These are phyloP conservation scores for Beverwykella pulmonaria DNA, from an alignment of 495 filamentous ascomycete species.

Conservation along the genomic window DNA sequence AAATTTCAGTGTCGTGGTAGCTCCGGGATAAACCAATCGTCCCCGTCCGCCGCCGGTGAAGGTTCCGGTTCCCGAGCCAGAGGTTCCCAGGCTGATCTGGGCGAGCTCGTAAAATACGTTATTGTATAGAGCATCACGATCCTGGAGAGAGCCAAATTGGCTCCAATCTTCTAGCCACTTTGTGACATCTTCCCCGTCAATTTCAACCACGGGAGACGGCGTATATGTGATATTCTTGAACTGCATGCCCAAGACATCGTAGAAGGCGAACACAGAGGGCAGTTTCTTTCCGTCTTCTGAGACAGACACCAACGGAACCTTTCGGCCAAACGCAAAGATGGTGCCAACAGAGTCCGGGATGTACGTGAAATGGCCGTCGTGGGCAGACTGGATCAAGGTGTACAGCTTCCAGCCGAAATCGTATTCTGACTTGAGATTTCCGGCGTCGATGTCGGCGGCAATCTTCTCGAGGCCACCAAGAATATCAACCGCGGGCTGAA, in stretches of 20 bases:
- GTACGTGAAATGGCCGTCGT: conserved; percentile 45
- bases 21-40: conserved; percentile 35
- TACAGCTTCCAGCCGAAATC: conserved; percentile 43
- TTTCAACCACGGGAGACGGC: conserved; percentile 40
- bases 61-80: conserved; percentile 38
- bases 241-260: conserved; percentile 40
- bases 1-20: conserved; percentile 39
- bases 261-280: conserved; percentile 41
- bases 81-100: conserved; percentile 32
- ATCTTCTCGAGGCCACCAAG: conserved; percentile 37
- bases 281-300: conserved; percentile 42
- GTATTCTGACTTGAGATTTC: conserved; percentile 38
- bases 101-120: conserved; percentile 39
- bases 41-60: conserved; percentile 42
- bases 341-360: conserved; percentile 40
- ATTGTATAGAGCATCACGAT: conserved; percentile 42
- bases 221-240: conserved; percentile 42
- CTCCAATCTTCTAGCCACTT: conserved; percentile 33
- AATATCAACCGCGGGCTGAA: conserved; percentile 41
- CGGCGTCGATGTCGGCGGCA: conserved; percentile 30
- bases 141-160: conserved; percentile 38
- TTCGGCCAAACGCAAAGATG: conserved; percentile 42
- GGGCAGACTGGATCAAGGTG: conserved; percentile 39
- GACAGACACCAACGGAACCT: conserved; percentile 41
- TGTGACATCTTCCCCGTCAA: conserved; percentile 42